Evolutionary conservation across 1,284 basidiomycete genomes (phyloP).

Genomic region (Melampsora larici-populina): DNA sequence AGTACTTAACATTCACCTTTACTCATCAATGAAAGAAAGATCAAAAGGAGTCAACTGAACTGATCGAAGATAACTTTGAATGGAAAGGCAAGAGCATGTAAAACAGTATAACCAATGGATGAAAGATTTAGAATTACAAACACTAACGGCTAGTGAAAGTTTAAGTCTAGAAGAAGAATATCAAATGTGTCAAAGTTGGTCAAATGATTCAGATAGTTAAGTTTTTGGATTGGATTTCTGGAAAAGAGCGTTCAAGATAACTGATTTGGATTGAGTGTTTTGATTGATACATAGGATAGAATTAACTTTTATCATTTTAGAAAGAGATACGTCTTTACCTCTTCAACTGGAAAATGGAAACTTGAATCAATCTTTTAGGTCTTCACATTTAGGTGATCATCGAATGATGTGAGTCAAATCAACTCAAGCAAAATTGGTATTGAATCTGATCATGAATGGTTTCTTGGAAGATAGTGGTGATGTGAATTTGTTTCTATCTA

Average conservation of each 20-base stretch:
- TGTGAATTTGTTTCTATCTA: constrained; percentile 82
- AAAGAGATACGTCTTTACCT: constrained; percentile 51
- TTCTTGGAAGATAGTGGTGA: constrained; percentile 61
- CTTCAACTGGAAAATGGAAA: background rate
- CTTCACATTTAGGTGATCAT: constrained; percentile 47
- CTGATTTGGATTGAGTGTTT: background rate
- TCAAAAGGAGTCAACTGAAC: constrained; percentile 45
- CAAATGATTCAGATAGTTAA: constrained; percentile 75
- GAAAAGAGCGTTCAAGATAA: too few relatives aligned
- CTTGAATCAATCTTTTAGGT: constrained; percentile 19
- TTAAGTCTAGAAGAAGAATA: constrained; percentile 78
- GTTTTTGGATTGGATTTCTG: too few relatives aligned
- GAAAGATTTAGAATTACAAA: constrained; percentile 69
- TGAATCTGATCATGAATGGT: too few relatives aligned
- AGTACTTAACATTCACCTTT: constrained; percentile 44
- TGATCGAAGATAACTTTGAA: constrained; percentile 43
- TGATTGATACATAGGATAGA: constrained; percentile 57
- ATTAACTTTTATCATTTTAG: constrained; percentile 84
- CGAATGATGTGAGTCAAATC: constrained; percentile 40
- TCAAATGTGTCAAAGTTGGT: constrained; percentile 89
- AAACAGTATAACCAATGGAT: constrained; percentile 82
- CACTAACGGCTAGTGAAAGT: constrained; percentile 80
- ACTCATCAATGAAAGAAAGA: background rate
- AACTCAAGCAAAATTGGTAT: too few relatives aligned
- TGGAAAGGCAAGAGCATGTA: constrained; percentile 62